Base-by-base conservation (phyloP, 768 basidiomycete species). In the Xerocomellus intermedius region DNA sequence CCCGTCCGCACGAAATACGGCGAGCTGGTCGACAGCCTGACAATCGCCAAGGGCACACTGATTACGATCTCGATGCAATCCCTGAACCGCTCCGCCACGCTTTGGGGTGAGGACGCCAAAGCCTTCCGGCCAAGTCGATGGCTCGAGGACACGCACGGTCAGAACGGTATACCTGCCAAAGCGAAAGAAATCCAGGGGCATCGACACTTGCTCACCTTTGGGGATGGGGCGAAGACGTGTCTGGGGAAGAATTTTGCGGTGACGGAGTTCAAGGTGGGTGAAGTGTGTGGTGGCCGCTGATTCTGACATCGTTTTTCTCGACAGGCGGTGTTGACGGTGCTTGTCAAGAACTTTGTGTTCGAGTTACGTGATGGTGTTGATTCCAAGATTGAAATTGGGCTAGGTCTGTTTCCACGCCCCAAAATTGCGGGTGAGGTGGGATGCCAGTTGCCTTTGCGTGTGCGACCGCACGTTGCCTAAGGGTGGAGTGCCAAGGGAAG, bases 71-170 rank as follows among this genome's bases (percentile, higher is more conserved):
- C 80, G 1, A 77, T 84, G 22, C 53, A 68, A 14, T 69, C 69
- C 17, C 73, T 82, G 56, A 86, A 87, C 64, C 68, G 73, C 8
- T 78, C 79, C 12, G 73, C 74, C 47, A 69, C 67, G 0, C 64
- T 85, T 24, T 89, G 87, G 87, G 87, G 87, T 2, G 62, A 73
- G 1, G 79, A 83, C 51, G 78, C 83, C 2, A 74, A 76, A 26
- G 75, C 77, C 37, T 89, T 84, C 64, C 72, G 78, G 36, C 87
- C 86, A 0, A 82, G 82, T 52, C 73, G 86, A 16, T 90, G 87
- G 87, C 71, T 87, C 6, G 64, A 65, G 17, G 65, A 67, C 12
- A 19, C 14, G 5, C 9, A 36, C 4, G 50, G 39, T 5, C 22
- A 56, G 10, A 64, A 67, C 12, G 64, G 67, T 1, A 56, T 57